Evolutionary conservation across 1,139 yeast species (phyloP).

Genomic region (Kurtzmaniella natalensis): DNA sequence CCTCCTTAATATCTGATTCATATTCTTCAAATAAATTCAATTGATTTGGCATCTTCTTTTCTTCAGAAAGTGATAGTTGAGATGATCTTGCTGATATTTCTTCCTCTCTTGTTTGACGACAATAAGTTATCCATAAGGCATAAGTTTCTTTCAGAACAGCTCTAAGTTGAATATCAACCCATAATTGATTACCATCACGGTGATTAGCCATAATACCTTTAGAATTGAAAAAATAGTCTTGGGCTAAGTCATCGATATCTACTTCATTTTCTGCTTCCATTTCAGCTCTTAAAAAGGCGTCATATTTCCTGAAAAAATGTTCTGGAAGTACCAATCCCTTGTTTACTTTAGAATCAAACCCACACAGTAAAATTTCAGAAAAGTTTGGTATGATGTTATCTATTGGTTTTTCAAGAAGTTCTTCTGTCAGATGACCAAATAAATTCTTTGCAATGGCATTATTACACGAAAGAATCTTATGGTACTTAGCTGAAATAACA

Average conservation of each 20-base stretch:
- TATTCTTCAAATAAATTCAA: constrained; percentile 43
- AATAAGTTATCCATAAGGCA: constrained; percentile 86
- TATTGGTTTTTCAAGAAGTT: constrained; percentile 48
- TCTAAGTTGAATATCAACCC: constrained; percentile 76
- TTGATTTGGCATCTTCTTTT: constrained; percentile 50
- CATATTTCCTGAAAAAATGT: constrained; percentile 72
- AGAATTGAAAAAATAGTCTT: constrained; percentile 52
- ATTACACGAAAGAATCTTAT: constrained; percentile 61
- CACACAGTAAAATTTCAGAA: constrained; percentile 45
- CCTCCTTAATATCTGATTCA: constrained; percentile 29
- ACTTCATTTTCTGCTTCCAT: constrained; percentile 10
- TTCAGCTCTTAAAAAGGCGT: constrained; percentile 23
- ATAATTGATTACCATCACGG: constrained; percentile 60
- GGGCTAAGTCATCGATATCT: constrained; percentile 22
- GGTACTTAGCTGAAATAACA: constrained; percentile 51
- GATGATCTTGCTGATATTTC: constrained; percentile 18
- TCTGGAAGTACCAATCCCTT: constrained; percentile 71
- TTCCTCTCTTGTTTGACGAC: constrained; percentile 38
- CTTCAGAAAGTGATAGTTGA: constrained; percentile 15
- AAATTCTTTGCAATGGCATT: constrained; percentile 73
- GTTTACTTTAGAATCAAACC: constrained; percentile 41
- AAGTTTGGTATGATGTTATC: constrained; percentile 66
- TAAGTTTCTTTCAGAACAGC: constrained; percentile 57
- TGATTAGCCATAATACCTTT: constrained; percentile 67
- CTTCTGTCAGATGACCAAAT: constrained; percentile 58